Percentiles rank a stretch among this genome's conserved stretches.
Evolutionary conservation across 805 yeast species (phyloP).

Genomic region (Grigorovia jiainica): DNA sequence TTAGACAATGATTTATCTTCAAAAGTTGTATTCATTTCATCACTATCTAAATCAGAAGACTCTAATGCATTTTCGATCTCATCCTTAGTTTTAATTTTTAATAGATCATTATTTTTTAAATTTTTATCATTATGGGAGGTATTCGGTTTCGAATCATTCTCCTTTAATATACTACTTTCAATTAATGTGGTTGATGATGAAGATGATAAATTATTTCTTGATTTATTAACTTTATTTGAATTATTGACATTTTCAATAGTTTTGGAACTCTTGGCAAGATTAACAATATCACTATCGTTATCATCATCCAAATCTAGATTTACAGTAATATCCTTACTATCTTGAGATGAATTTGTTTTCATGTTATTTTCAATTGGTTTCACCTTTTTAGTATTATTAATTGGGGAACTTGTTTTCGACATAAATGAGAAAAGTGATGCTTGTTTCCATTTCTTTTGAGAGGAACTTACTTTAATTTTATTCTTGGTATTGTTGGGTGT

Average conservation of each 20-base stretch:
- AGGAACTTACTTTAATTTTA: constrained; percentile 20
- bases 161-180: not conserved
- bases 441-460: constrained; percentile 30
- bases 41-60: not conserved
- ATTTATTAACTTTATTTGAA: constrained; percentile 1
- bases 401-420: constrained; percentile 14
- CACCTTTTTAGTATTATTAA: not conserved
- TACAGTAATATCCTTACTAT: not conserved
- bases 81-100: not conserved
- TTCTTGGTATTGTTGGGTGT: constrained; percentile 19
- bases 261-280: not conserved
- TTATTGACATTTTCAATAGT: not conserved
- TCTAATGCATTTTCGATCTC: not conserved
- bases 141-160: no score
- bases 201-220: not conserved
- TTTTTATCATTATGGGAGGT: not conserved
- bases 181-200: constrained; percentile 1
- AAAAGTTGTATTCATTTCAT: constrained; percentile 2
- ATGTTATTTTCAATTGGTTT: constrained; percentile 3
- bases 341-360: not conserved
- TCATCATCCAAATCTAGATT: not conserved
- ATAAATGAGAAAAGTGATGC: constrained; percentile 29
- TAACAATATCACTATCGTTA: not conserved
- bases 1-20: constrained; percentile 2
- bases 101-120: not conserved